A percentile compares a stretch with the other conserved stretches of the same genome.
Conservation (phyloP, 805 yeast species). For the Cyberlindnera amylophila region DNA sequence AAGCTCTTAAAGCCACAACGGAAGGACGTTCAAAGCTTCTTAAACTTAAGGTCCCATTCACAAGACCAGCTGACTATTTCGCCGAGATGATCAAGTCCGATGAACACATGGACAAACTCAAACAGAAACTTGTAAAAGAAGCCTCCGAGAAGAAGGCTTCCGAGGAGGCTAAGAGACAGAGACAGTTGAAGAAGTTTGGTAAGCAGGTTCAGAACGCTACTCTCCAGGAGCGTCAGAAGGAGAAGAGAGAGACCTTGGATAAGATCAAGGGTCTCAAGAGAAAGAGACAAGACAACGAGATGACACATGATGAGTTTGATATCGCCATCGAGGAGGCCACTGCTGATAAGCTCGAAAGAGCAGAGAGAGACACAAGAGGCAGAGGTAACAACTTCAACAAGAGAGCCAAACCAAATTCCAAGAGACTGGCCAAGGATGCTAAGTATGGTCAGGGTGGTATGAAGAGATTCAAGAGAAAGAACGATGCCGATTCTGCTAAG, state of each 20-base stretch:
- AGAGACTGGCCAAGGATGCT: conserved; percentile 66
- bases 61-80: conserved; percentile 92
- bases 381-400: conserved; percentile 30
- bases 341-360: conserved; percentile 37
- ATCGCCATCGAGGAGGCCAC: conserved; percentile 86
- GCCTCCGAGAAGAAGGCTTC: conserved; percentile 82
- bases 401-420: conserved; percentile 55
- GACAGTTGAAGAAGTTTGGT: conserved; percentile 94
- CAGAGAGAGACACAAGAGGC: conserved; percentile 29
- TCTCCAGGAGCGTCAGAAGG: conserved; percentile 87
- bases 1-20: conserved; percentile 80
- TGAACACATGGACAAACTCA: conserved; percentile 95
- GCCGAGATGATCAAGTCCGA: conserved; percentile 99
- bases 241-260: conserved; percentile 85
- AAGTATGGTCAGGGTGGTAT: conserved; percentile 78
- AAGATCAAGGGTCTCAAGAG: conserved; percentile 87
- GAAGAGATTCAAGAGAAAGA: conserved; percentile 68
- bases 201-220: conserved; percentile 95
- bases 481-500: conserved; percentile 67
- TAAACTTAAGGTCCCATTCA: conserved; percentile 76
- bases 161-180: conserved; percentile 90
- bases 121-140: conserved; percentile 74
- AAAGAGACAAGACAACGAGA: conserved; percentile 77
- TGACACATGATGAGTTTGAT: conserved; percentile 72
- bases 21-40: conserved; percentile 64